Evolutionary conservation across 352 stramenopile genomes (phyloP), one percentile per base, ranked within the genome.

Genomic region (Globisporangium emineosum): DNA sequence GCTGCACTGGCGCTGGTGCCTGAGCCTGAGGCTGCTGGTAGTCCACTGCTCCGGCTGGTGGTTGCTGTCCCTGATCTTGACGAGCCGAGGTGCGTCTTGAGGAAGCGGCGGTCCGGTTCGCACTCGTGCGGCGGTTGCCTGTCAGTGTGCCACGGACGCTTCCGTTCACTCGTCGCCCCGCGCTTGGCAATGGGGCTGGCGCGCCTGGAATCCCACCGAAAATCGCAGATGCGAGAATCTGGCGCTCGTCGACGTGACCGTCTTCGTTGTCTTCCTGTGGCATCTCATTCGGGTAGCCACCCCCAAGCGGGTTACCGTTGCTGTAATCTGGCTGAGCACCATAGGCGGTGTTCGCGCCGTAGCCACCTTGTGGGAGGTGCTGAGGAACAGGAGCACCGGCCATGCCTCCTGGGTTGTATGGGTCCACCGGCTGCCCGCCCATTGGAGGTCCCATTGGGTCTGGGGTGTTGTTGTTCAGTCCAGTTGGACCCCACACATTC

Each of bases 191-290:
- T 6, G 81, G 70, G 8, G 77, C 70, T 10, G 83, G 80, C 0
- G 79, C 90, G 51, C 90, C 89, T 10, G 83, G 87, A 52, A 99
- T 97, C 30, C 97, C 97, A 42, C 97, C 97, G 76, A 99, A 99
- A 54, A 99, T 88, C 9, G 94, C 95, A 13, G 94, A 97, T 43
- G 97, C 97, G 79, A 98, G 90, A 66, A 93, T 87, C 56, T 81
- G 71, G 45, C 87, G 84, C 66, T 96, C 86, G 49, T 94, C 79
- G 2, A 91, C 75, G 6, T 80, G 62, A 23, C 75, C 73, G 45
- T 89, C 79, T 33, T 92, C 77, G 12, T 78, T 62, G 5, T 87
- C 74, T 25, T 82, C 65, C 27, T 81, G 75, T 19, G 66, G 76
- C 57, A 83, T 75, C 13, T 68, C 71, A 45, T 83, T 75, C n/a